A percentile compares a stretch with the other conserved stretches of the same genome.
These are phyloP conservation scores for Ascochyta koolunga DNA, from an alignment of 2,329 filamentous ascomycete species.

Conservation along the genomic window DNA sequence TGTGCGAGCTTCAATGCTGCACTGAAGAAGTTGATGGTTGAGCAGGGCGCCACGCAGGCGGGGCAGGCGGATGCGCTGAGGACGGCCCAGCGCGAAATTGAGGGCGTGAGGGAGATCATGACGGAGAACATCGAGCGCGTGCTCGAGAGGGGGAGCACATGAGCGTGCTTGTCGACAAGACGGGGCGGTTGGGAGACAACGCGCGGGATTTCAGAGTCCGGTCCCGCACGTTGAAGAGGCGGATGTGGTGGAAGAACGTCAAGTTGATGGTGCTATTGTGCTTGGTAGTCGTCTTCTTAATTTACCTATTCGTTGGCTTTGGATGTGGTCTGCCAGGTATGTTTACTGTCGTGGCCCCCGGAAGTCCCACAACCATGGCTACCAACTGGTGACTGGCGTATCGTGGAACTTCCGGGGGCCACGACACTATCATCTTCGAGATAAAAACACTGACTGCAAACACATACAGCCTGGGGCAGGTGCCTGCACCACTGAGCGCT, in stretches of 20 bases:
- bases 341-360: too few relatives aligned
- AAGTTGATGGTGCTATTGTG: conserved; percentile 84
- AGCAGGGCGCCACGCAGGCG: conserved; percentile 79
- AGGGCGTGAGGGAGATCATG: conserved; percentile 92
- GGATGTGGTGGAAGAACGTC: conserved; percentile 99
- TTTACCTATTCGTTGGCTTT: conserved; percentile 75
- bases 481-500: conserved; percentile 36
- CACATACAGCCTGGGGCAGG: conserved; percentile 43
- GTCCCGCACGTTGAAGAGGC: conserved; percentile 81
- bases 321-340: conserved; percentile 70
- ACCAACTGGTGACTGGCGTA: too few relatives aligned
- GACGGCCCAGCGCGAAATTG: conserved; percentile 87
- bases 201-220: conserved; percentile 89
- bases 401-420: too few relatives aligned
- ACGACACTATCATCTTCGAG: neutral
- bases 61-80: conserved; percentile 77
- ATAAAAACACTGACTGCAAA: conserved; percentile 21
- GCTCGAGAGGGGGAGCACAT: conserved; percentile 89
- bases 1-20: conserved; percentile 84
- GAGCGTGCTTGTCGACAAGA: conserved; percentile 94
- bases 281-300: conserved; percentile 73
- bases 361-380: too few relatives aligned
- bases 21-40: conserved; percentile 78
- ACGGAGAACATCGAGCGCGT: conserved; percentile 92
- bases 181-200: conserved; percentile 84